Conservation (phyloP, 352 stramenopile genomes). For the Phytophthora sp. region DNA sequence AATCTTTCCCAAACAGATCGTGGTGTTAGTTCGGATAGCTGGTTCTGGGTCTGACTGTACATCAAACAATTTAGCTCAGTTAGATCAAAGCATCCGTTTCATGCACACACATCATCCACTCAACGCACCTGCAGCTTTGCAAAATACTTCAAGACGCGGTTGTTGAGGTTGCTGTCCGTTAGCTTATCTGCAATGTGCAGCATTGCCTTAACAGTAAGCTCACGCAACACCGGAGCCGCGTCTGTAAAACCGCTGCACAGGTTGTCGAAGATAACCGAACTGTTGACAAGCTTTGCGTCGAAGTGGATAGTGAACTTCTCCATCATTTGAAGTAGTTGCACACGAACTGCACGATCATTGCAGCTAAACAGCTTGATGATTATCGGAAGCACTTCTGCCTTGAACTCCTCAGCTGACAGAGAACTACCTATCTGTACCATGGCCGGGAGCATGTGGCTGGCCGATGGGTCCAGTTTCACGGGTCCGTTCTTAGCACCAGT, state of each 20-base stretch:
- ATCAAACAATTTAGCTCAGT: not conserved
- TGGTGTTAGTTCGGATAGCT: conserved; percentile 93
- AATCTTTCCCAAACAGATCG: conserved; percentile 92
- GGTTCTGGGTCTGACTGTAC: conserved; percentile 85
- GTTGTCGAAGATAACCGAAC: conserved; percentile 89
- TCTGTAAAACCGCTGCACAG: conserved; percentile 93
- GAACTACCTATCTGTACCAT: conserved; percentile 88
- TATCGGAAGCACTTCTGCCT: conserved; percentile 86
- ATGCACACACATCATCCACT: not conserved
- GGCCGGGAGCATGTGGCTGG: conserved; percentile 87
- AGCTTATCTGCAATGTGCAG: conserved; percentile 92
- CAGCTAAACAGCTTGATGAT: conserved; percentile 92
- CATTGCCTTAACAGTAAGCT: conserved; percentile 94
- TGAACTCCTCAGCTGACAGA: conserved; percentile 84
- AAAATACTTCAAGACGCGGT: conserved; percentile 93
- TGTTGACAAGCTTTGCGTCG: conserved; percentile 92
- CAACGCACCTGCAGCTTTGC: conserved; percentile 84
- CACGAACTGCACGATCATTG: conserved; percentile 90
- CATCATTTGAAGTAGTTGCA: conserved; percentile 93
- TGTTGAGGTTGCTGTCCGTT: conserved; percentile 91
- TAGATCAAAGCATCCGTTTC: not conserved
- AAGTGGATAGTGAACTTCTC: conserved; percentile 90
- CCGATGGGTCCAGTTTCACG: conserved; percentile 83
- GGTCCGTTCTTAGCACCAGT: conserved; percentile 61
- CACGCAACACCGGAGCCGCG: conserved; percentile 82